Evolutionary conservation across 371 early-diverging fungal species (phyloP).

Genomic region (Entomophthora muscae): DNA sequence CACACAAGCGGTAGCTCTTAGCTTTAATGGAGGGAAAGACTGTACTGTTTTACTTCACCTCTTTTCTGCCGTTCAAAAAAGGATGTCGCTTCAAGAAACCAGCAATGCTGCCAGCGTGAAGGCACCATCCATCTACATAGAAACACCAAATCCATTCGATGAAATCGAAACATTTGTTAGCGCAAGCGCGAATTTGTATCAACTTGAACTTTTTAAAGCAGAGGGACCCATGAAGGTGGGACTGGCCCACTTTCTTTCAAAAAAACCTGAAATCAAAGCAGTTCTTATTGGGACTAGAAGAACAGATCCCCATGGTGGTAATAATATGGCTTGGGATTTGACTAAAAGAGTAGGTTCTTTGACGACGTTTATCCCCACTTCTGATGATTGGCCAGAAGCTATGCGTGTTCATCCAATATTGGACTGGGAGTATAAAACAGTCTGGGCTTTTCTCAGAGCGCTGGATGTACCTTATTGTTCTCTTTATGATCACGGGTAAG

Average conservation of each 20-base stretch:
- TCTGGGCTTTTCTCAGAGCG: constrained; percentile 63
- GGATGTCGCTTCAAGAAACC: constrained; percentile 8
- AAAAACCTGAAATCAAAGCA: constrained; percentile 40
- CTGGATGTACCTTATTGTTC: constrained; percentile 71
- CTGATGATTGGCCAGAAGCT: constrained; percentile 78
- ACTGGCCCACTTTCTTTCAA: constrained; percentile 42
- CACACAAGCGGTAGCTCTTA: constrained; percentile 37
- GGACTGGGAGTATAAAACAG: constrained; percentile 69
- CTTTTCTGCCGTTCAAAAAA: constrained; percentile 37
- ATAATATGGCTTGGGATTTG: not conserved
- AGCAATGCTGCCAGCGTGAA: constrained; percentile 6
- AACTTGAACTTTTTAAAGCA: constrained; percentile 40
- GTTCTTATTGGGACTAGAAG: constrained; percentile 81
- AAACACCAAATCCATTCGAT: constrained; percentile 53
- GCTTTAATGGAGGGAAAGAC: constrained; percentile 96
- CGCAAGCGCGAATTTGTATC: constrained; percentile 36
- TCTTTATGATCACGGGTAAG: constrained; percentile 75
- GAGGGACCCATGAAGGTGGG: constrained; percentile 66
- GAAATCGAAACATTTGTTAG: constrained; percentile 81
- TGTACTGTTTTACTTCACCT: constrained; percentile 85
- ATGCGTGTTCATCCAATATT: constrained; percentile 88
- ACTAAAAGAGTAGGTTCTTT: constrained; percentile 33
- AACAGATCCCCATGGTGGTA: constrained; percentile 80
- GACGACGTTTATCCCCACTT: constrained; percentile 54
- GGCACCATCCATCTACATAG: constrained; percentile 30